These are phyloP conservation scores for Epicoccum sorghinum DNA, from an alignment of 2,329 filamentous ascomycete species.

Conservation along the genomic window DNA sequence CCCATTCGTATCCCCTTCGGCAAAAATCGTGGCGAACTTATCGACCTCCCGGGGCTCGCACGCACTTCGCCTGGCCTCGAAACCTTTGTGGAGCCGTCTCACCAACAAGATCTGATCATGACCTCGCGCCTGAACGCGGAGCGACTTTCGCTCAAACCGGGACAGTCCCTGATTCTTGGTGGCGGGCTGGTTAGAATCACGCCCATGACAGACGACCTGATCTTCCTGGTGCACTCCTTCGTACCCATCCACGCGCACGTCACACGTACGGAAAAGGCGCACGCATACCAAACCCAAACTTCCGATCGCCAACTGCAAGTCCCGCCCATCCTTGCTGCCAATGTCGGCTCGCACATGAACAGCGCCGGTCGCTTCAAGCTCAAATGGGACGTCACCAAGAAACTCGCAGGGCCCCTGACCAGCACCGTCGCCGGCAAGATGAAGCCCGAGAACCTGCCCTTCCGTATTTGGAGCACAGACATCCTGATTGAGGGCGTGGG, in stretches of 20 bases:
- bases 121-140: slow-evolving; percentile 73
- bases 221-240: slow-evolving; percentile 85
- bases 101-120: slow-evolving; percentile 77
- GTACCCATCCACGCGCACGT: slow-evolving; percentile 78
- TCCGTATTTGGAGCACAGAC: slow-evolving; percentile 79
- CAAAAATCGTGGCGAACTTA: slow-evolving; percentile 82
- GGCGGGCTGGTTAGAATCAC: slow-evolving; percentile 89
- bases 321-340: slow-evolving; percentile 62
- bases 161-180: slow-evolving; percentile 78
- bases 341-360: slow-evolving; percentile 43
- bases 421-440: slow-evolving; percentile 66
- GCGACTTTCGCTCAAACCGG: slow-evolving; percentile 73
- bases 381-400: slow-evolving; percentile 81
- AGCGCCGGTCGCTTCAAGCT: slow-evolving; percentile 76
- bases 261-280: slow-evolving; percentile 80
- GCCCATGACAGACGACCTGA: slow-evolving; percentile 66
- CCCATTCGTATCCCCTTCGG: slow-evolving; percentile 94
- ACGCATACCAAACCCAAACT: slow-evolving; percentile 68
- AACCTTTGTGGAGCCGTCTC: slow-evolving; percentile 69
- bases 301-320: slow-evolving; percentile 65
- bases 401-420: slow-evolving; percentile 75
- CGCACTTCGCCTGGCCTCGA: slow-evolving; percentile 70
- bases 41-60: slow-evolving; percentile 87
- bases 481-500: slow-evolving; percentile 90
- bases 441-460: slow-evolving; percentile 74